Base-by-base conservation (phyloP, 306 rosid species). In the Fragaria iinumae region DNA sequence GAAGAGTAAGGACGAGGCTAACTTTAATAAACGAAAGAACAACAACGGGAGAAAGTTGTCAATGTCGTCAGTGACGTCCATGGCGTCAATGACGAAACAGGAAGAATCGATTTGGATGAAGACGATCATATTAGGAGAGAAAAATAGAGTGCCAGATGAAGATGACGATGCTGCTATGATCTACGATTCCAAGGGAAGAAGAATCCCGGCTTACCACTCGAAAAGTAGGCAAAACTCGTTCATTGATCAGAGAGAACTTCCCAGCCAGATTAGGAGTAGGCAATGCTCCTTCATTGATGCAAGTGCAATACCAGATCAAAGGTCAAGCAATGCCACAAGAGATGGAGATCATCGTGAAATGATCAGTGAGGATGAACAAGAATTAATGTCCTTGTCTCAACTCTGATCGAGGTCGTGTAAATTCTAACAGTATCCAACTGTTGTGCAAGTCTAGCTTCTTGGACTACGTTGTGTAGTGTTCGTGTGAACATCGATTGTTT, bases 81-180 rank as follows among this genome's bases (percentile, higher is more conserved):
- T 56, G 34, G 2, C 36, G 45, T n/a, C 63, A 56, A 86, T 73
- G 80, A 21, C 71, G 43, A 87, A 87, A 72, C 4, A 66, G 18
- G 96, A 93, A 52, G 96, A 93, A 5, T 83, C 91, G 2, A 82
- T 91, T 32, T 93, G 98, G 98, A 90, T 85, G 90, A 93, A 91
- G 77, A 86, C 97, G 0, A 93, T 93, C 63, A 93, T 93, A 66
- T 36, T 93, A 14, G 98, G 98, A 3, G 98, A 83, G 32, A 93
- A 90, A 79, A 91, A 97, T 57, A 83, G 44, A 70, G 88, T 81
- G 6, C 82, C 93, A 5, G 87, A 86, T 27, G 88, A 85, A 20
- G 88, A 87, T 11, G 83, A 83, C n/a, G 72, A 57, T 6, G 84
- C 86, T 38, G 83, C 87, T 44, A 83, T 84, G 0, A 85, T 94